Base-by-base conservation (phyloP, 345 rosid genomes). In the Pistacia vera region DNA sequence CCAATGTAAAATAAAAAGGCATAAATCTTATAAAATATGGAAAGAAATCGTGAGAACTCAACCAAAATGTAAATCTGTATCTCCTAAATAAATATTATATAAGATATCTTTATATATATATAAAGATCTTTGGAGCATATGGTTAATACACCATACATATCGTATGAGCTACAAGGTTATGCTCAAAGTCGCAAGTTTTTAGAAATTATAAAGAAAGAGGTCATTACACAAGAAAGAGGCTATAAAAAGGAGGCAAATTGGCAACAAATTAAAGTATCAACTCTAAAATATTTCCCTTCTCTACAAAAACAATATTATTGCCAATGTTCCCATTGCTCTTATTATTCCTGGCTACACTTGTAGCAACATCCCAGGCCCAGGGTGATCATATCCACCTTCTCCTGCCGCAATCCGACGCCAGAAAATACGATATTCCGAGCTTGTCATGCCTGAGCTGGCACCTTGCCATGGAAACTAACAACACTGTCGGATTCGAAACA, bases 361-460 rank as follows among this genome's bases (percentile, higher is more conserved):
- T 58, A 9, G 52, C 81, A 13, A 66, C 83, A 70, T 56, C 74
- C 65, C 48, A 7, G 33, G 33, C 33, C 33, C 25, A 30, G 48
- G 78, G 68, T 13, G 18, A 22, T 3, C 33, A 20, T n/a, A 8
- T 49, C 5, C 91, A 88, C 80, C 79, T 59, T 20, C 88, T 86
- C 70, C 78, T 86, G 11, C 91, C 84, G 13, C 80, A 54, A 20
- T 75, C 82, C 4, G 86, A 84, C 7, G 11, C 79, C 41, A 41
- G 74, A 46, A 79, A 78, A 38, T 2, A 49, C 22, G 44, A 13
- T 1, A 67, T 78, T 33, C 51, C 55, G 0, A 85, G 88, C 62
- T 10, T 82, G 30, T 76, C 83, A 0, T 89, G 95, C 81, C 72
- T 67, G 73, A 92, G 94, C 58, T 92, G 92, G 97, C 85, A 83